Conservation (phyloP, 2,329 filamentous ascomycete genomes). For the Fusarium beomiforme region DNA sequence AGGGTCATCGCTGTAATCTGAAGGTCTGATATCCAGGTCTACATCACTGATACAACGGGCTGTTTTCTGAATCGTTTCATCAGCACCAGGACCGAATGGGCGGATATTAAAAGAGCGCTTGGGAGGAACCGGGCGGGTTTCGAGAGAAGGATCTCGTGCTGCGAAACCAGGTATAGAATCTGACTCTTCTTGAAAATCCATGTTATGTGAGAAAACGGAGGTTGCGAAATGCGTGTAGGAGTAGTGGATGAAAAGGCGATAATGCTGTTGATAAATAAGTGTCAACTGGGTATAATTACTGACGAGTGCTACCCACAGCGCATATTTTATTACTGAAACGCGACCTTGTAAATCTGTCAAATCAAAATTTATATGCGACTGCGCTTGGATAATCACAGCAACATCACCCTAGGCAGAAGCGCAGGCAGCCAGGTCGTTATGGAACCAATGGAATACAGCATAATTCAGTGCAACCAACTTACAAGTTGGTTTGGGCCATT, state of each 20-base stretch:
- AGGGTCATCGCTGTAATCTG: conserved; percentile 9
- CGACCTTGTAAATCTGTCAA: neutral
- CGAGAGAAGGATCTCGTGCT: conserved; percentile 12
- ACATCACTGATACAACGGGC: conserved; percentile 10
- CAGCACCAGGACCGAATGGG: conserved; percentile 19
- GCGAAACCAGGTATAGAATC: neutral
- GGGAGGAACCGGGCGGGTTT: neutral
- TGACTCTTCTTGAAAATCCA: neutral
- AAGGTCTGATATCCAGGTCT: conserved; percentile 10
- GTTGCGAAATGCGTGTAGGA: too few relatives aligned
- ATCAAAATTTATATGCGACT: neutral
- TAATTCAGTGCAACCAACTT: neutral
- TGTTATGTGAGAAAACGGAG: neutral
- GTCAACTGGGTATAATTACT: neutral
- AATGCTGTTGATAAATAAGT: neutral
- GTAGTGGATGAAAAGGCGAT: neutral
- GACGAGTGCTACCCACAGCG: neutral
- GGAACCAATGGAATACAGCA: conserved; percentile 1
- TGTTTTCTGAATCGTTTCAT: conserved; percentile 1
- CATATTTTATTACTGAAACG: neutral
- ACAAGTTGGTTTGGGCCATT: neutral
- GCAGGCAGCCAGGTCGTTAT: neutral
- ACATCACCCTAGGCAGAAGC: conserved; percentile 13
- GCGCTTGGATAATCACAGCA: neutral
- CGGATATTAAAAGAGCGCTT: conserved; percentile 9